These are phyloP conservation scores for Suillus paluster DNA, from an alignment of 768 basidiomycete species.

Conservation along the genomic window DNA sequence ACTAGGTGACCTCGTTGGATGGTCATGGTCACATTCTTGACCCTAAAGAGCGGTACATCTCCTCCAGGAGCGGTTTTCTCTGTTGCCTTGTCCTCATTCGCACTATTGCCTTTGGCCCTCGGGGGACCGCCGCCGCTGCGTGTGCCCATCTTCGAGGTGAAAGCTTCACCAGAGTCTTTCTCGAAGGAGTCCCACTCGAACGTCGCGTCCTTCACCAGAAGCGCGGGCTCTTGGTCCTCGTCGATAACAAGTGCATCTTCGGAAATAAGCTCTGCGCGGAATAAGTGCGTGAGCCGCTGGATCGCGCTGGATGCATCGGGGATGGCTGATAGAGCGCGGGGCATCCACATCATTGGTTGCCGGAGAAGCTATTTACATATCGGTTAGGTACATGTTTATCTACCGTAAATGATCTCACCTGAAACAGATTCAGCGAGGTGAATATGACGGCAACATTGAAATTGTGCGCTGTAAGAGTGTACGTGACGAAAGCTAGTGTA, in stretches of 20 bases:
- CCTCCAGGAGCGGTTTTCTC: constrained; percentile 14
- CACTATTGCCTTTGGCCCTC: background rate
- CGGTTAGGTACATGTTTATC: background rate
- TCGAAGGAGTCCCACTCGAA: constrained; percentile 63
- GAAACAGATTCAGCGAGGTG: constrained; percentile 63
- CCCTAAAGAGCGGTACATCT: constrained; percentile 41
- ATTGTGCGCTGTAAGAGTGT: constrained; percentile 56
- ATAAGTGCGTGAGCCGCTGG: constrained; percentile 47
- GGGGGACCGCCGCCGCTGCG: constrained; percentile 6
- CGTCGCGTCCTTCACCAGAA: constrained; percentile 43
- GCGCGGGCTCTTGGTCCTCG: constrained; percentile 36
- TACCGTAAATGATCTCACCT: constrained; percentile 33
- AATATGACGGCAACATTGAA: constrained; percentile 74
- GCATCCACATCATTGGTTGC: constrained; percentile 71
- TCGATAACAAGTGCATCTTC: constrained; percentile 50
- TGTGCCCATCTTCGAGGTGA: constrained; percentile 2
- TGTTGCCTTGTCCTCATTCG: constrained; percentile 16
- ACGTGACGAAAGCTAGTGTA: constrained; percentile 70
- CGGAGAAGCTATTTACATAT: constrained; percentile 54
- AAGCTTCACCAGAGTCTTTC: constrained; percentile 10
- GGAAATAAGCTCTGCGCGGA: constrained; percentile 53
- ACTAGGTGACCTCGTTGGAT: constrained; percentile 62
- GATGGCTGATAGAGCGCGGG: constrained; percentile 61
- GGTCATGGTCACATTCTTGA: constrained; percentile 53
- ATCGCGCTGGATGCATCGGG: constrained; percentile 70